Conservation (phyloP, 1,139 yeast genomes). For the Geotrichum europaeum region DNA sequence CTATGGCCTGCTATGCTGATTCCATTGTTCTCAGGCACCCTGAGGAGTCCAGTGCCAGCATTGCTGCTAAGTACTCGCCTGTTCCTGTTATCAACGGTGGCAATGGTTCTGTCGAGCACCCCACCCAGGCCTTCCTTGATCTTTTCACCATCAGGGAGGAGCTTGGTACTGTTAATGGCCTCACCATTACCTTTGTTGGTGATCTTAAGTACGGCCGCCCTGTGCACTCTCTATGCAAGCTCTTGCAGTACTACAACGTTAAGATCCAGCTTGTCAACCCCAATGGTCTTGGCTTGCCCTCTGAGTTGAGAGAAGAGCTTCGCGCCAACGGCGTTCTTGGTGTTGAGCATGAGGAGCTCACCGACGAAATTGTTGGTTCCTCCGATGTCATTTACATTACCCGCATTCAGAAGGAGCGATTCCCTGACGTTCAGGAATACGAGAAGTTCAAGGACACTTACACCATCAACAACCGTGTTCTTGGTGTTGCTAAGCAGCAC, state of each 20-base stretch:
- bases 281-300: slow-evolving; percentile 77
- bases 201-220: slow-evolving; percentile 98
- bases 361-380: slow-evolving; percentile 75
- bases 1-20: slow-evolving; percentile 95
- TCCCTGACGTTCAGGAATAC: slow-evolving; percentile 66
- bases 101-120: slow-evolving; percentile 95
- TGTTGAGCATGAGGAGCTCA: slow-evolving; percentile 66
- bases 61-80: slow-evolving; percentile 94
- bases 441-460: slow-evolving; percentile 86
- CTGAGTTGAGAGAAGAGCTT: slow-evolving; percentile 60
- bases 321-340: slow-evolving; percentile 60
- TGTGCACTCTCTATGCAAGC: slow-evolving; percentile 90
- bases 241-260: slow-evolving; percentile 88
- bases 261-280: slow-evolving; percentile 91
- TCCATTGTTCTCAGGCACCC: slow-evolving; percentile 98
- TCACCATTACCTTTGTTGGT: slow-evolving; percentile 98
- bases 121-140: slow-evolving; percentile 96
- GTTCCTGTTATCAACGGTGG: slow-evolving; percentile 98
- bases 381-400: slow-evolving; percentile 97
- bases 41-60: slow-evolving; percentile 80
- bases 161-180: slow-evolving; percentile 96
- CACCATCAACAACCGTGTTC: slow-evolving; percentile 85
- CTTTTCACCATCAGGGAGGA: slow-evolving; percentile 98
- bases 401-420: slow-evolving; percentile 96
- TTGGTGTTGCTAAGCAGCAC: slow-evolving; percentile 91